Base-by-base conservation (phyloP, 768 basidiomycete genomes). In the Daedalea quercina region DNA sequence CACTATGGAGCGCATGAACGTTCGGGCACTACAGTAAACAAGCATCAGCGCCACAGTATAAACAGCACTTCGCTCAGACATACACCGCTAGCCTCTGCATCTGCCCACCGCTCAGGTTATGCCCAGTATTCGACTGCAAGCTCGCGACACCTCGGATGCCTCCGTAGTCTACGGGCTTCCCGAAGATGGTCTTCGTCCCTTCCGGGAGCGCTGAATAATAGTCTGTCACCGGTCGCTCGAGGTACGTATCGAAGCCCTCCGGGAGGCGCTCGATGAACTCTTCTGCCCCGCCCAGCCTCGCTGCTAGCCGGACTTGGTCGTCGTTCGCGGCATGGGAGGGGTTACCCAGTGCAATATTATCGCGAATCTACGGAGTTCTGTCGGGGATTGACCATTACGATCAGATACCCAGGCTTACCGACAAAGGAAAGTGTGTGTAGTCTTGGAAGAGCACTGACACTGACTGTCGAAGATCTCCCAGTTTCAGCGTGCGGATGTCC, bases 371-470 rank as follows among this genome's bases (percentile, higher is more conserved):
- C 2, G 47, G 0, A 12, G 19, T 4, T 49, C 44, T 9, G 23
- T 6, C 43, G 51, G n/a, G 9, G 34, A 25, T 12, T 11, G 1
- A 17, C n/a, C 20, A 33, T 25, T 50, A 50, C 13, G 62, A 47
- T 11, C 60, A 60, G n/a, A 63, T 9, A 25, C 6, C 45, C 4
- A n/a, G n/a, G 63, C 85, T 41, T 53, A 87, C 87, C 22, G 87
- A 85, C 42, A 91, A 70, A 0, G 88, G 88, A 63, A 90, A 90
- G 58, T 82, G 75, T 0, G 85, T 87, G 60, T 87, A 90, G 63
- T 91, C 89, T 62, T 91, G 88, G 67, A 90, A 90, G 23, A 91
- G 76, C 20, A 84, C 84, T 1, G 84, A 81, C 22, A 80, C 79
- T 1, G 81, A 76, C n/a, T 78, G 77, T n/a, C 87, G 72, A 13